Conservation (phyloP, 73 alveolate genomes). For the Stentor coeruleus region DNA sequence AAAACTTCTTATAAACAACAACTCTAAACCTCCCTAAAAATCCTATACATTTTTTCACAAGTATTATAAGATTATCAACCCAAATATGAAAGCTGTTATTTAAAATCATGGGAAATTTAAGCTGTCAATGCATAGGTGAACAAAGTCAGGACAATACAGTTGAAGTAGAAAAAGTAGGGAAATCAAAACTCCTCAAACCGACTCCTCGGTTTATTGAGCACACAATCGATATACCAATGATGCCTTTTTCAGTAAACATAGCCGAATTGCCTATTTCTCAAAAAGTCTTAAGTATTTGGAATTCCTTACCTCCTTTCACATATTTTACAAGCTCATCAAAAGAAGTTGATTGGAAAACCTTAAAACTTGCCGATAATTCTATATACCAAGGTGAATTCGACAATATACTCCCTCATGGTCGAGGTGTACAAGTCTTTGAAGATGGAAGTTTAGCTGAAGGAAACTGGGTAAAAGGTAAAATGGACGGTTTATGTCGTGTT, state of each 20-base stretch:
- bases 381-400: background rate
- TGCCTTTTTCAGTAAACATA: conserved; percentile 6
- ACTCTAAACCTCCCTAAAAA: no score
- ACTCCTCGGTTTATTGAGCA: background rate
- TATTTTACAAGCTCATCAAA: background rate
- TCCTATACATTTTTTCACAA: no score
- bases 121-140: conserved; percentile 9
- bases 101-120: conserved; percentile 1
- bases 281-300: background rate
- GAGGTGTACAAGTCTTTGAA: background rate
- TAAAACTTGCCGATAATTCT: conserved; percentile 5
- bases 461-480: background rate
- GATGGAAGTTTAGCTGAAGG: conserved; percentile 23
- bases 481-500: background rate
- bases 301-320: conserved; percentile 12
- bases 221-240: background rate
- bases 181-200: background rate
- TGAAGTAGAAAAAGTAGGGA: conserved; percentile 6
- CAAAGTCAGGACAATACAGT: background rate
- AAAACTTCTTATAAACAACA: no score
- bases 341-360: background rate
- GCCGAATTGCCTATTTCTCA: conserved; percentile 7
- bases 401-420: background rate
- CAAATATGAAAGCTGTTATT: no score
- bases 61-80: no score